phyloP scores from a whole-genome alignment of 257 asterid species.

The Solanum infundibuliforme region DNA sequence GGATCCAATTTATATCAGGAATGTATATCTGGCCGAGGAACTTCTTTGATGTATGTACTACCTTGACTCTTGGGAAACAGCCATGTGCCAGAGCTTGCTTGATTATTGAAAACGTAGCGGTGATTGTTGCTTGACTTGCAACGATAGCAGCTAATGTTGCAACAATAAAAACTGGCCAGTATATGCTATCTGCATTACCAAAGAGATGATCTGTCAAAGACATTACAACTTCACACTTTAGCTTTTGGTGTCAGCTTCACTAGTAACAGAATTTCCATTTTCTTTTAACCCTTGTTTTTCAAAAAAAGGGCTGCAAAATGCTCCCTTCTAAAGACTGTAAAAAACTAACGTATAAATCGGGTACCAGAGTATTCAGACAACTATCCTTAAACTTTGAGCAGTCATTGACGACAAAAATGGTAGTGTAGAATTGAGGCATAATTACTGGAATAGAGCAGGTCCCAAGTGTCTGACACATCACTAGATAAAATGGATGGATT shows the following conservation, averaged over 20 bases:
- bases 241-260: background rate
- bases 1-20: slow-evolving; percentile 96
- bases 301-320: background rate
- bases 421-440: background rate
- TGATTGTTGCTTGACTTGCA: slow-evolving; percentile 94
- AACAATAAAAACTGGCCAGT: slow-evolving; percentile 82
- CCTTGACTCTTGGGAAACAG: slow-evolving; percentile 94
- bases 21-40: slow-evolving; percentile 86
- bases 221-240: background rate
- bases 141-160: slow-evolving; percentile 95
- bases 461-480: background rate
- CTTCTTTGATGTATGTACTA: slow-evolving; percentile 86
- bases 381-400: background rate
- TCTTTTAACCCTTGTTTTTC: background rate
- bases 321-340: background rate
- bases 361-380: background rate
- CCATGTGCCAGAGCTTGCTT: slow-evolving; percentile 96
- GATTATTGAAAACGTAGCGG: slow-evolving; percentile 90
- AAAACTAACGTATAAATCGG: background rate
- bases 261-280: background rate
- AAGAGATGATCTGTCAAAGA: background rate
- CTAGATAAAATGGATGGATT: background rate
- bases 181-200: slow-evolving; percentile 48
- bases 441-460: background rate
- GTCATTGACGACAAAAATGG: background rate